Conservation (phyloP, 306 rosid species). For the Castanea mollissima region DNA sequence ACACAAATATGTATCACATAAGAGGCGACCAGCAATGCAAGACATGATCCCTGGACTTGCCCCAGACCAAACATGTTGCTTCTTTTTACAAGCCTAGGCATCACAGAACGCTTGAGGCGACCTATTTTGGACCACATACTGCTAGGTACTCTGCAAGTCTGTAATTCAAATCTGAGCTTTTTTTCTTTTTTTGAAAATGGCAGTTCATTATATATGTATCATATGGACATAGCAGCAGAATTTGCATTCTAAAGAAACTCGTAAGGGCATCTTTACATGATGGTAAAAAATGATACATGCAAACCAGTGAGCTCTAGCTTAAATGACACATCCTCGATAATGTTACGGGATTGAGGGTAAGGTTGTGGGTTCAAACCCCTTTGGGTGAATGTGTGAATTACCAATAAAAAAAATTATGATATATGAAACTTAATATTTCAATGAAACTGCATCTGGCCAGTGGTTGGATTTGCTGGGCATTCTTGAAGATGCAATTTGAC, state of each 20-base stretch:
- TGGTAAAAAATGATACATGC: background rate
- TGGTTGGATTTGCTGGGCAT: background rate
- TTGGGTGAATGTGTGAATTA: too few species aligned
- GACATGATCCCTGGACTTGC: slow-evolving; percentile 90
- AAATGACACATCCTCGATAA: too few species aligned
- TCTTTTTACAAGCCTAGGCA: slow-evolving; percentile 84
- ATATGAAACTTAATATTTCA: background rate
- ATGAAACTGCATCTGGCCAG: slow-evolving; percentile 12
- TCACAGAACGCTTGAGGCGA: slow-evolving; percentile 78
- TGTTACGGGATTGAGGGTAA: too few species aligned
- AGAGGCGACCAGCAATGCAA: slow-evolving; percentile 90
- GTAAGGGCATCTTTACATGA: background rate
- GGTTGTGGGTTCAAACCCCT: too few species aligned
- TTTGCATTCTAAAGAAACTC: background rate
- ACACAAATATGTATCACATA: slow-evolving; percentile 88
- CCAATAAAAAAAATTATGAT: background rate
- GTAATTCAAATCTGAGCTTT: slow-evolving; percentile 13
- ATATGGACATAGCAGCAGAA: background rate
- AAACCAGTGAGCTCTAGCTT: too few species aligned
- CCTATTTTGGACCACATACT: slow-evolving; percentile 93
- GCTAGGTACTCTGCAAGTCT: slow-evolving; percentile 77
- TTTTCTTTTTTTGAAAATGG: slow-evolving; percentile 3
- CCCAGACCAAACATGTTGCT: slow-evolving; percentile 70
- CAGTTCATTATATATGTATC: slow-evolving; percentile 10
- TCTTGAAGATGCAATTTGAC: background rate